Conservation (phyloP, 2,329 filamentous ascomycete species). For the Dothistroma septosporum region DNA sequence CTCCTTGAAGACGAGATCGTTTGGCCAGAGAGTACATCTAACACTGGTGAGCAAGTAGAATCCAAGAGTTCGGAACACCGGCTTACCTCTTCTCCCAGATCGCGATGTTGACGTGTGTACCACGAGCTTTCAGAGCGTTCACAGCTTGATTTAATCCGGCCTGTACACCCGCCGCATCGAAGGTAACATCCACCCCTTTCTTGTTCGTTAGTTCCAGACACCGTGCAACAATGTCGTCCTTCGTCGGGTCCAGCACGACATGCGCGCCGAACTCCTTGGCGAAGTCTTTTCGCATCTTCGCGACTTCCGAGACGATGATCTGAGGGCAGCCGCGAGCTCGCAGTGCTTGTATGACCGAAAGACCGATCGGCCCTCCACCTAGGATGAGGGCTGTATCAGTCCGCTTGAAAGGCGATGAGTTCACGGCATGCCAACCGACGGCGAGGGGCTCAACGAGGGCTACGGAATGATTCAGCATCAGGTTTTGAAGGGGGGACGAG, state of each 20-base stretch:
- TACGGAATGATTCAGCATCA: conserved; percentile 10
- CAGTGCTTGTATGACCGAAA: conserved; percentile 48
- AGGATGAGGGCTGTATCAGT: conserved; percentile 48
- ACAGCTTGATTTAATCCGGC: conserved; percentile 48
- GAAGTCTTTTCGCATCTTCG: conserved; percentile 46
- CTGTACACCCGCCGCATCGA: conserved; percentile 53
- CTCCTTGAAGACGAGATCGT: conserved; percentile 52
- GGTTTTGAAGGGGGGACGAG: background rate
- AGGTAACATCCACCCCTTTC: conserved; percentile 49
- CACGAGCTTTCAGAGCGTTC: conserved; percentile 46
- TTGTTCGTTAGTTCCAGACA: conserved; percentile 44
- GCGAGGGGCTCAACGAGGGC: conserved; percentile 53
- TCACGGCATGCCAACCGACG: conserved; percentile 55
- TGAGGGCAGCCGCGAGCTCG: conserved; percentile 42
- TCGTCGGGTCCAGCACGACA: conserved; percentile 49
- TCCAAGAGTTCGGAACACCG: background rate
- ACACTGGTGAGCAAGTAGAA: background rate
- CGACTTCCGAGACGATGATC: conserved; percentile 54
- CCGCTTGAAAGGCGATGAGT: conserved; percentile 47
- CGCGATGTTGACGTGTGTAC: conserved; percentile 53
- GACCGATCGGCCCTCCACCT: conserved; percentile 53
- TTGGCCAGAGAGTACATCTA: conserved; percentile 46
- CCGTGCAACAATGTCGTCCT: conserved; percentile 45
- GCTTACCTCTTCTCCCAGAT: conserved; percentile 50
- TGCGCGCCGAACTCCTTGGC: conserved; percentile 46